A percentile compares a stretch with the other conserved stretches of the same genome.
These are phyloP conservation scores for Mycosarcoma maydis DNA, from an alignment of 1,284 basidiomycete species.

Conservation along the genomic window DNA sequence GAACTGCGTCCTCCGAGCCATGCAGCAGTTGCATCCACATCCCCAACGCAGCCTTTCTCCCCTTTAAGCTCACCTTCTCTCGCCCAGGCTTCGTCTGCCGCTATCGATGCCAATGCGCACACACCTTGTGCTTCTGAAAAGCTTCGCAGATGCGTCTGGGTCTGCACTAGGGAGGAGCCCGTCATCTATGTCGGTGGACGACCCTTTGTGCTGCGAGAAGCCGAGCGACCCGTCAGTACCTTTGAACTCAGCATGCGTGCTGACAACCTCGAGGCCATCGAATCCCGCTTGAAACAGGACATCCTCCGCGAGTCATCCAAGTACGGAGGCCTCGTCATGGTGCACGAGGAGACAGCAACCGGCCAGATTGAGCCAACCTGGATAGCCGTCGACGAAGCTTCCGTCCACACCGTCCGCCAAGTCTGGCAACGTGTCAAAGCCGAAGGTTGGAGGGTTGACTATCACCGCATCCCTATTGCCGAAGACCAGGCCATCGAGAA, in stretches of 20 bases:
- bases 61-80: conserved; percentile 16
- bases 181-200: conserved; percentile 94
- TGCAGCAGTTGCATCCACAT: conserved; percentile 3
- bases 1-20: conserved; percentile 19
- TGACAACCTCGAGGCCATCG: conserved; percentile 94
- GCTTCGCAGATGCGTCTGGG: conserved; percentile 69
- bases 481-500: conserved; percentile 64
- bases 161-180: conserved; percentile 77
- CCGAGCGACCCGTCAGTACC: conserved; percentile 81
- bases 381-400: conserved; percentile 86
- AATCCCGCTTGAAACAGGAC: conserved; percentile 83
- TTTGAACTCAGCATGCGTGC: conserved; percentile 88
- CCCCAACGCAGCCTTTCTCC: conserved; percentile 12
- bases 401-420: conserved; percentile 87
- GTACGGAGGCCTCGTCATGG: conserved; percentile 88
- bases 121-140: conserved; percentile 20
- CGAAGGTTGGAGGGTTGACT: conserved; percentile 83
- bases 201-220: conserved; percentile 95
- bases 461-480: conserved; percentile 85
- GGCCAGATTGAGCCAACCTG: conserved; percentile 78
- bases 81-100: not conserved
- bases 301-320: conserved; percentile 88
- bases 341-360: conserved; percentile 78
- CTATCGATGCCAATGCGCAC: not conserved
- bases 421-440: conserved; percentile 76